phyloP scores from a whole-genome alignment of 2,329 filamentous ascomycete genomes.

The Orbilia blumenaviensis region DNA sequence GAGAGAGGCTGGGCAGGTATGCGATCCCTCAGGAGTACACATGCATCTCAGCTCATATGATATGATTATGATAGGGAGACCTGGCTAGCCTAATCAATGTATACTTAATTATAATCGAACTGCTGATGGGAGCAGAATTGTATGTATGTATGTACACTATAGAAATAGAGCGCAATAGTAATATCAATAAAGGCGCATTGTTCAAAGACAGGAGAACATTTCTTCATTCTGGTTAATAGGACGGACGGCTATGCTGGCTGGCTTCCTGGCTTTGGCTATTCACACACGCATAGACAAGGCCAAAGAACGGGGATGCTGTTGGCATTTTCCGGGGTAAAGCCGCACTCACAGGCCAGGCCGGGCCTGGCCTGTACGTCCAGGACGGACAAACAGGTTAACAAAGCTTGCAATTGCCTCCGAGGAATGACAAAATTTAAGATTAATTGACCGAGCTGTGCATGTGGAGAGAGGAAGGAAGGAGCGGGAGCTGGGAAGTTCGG shows the following conservation, averaged over 20 bases:
- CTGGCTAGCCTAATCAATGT: too few species aligned
- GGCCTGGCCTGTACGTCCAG: too few species aligned
- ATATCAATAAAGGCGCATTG: background rate
- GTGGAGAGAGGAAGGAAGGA: slow-evolving; percentile 6
- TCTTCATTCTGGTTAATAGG: slow-evolving; percentile 39
- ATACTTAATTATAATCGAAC: too few species aligned
- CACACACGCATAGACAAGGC: slow-evolving; percentile 16
- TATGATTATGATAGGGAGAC: too few species aligned
- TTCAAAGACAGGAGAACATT: slow-evolving; percentile 24
- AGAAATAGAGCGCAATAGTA: too few species aligned
- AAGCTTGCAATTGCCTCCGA: too few species aligned
- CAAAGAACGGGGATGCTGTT: slow-evolving; percentile 27
- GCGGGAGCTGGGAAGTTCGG: slow-evolving; percentile 8
- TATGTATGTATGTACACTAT: too few species aligned
- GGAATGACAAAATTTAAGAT: slow-evolving; percentile 12
- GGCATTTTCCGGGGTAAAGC: slow-evolving; percentile 51
- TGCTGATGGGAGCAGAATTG: too few species aligned
- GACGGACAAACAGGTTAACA: too few species aligned
- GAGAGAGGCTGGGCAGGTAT: slow-evolving; percentile 11
- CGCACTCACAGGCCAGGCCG: background rate
- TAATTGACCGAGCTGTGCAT: slow-evolving; percentile 26
- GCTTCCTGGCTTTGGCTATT: slow-evolving; percentile 20
- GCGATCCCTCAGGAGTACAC: background rate
- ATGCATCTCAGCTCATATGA: too few species aligned
- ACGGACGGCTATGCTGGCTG: slow-evolving; percentile 11